Evolutionary conservation across 495 filamentous ascomycete species (phyloP).

Genomic region (Penicillium waksmanii): DNA sequence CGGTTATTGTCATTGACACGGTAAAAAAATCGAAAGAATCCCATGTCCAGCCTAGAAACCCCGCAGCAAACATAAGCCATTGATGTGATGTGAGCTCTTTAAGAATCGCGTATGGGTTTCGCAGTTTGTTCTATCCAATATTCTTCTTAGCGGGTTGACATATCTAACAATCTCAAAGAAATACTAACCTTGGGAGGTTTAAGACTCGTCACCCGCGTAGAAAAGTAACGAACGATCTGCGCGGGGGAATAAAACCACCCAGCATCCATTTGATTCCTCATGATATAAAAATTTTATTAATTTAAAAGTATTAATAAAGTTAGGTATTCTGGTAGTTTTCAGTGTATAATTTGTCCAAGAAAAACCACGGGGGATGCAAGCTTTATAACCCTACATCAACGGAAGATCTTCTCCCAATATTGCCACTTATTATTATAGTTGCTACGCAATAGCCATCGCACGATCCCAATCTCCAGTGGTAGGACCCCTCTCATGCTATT

Average conservation of each 20-base stretch:
- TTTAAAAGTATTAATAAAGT: too few relatives aligned
- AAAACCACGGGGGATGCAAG: background rate
- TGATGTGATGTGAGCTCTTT: conserved; percentile 38
- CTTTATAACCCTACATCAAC: conserved; percentile 3
- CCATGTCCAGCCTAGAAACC: conserved; percentile 42
- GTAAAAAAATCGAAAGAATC: conserved; percentile 49
- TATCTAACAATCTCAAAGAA: background rate
- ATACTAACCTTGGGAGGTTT: conserved; percentile 30
- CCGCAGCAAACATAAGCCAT: conserved; percentile 46
- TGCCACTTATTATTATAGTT: background rate
- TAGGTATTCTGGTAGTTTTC: background rate
- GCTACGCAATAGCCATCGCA: background rate
- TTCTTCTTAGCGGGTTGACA: background rate
- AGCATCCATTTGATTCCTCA: conserved; percentile 45
- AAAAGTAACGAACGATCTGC: conserved; percentile 39
- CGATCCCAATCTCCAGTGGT: background rate
- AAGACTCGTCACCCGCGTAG: conserved; percentile 36
- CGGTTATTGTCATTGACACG: conserved; percentile 41
- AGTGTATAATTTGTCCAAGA: background rate
- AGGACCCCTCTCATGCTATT: background rate
- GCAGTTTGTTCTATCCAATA: conserved; percentile 18
- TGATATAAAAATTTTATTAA: too few relatives aligned
- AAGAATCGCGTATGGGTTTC: conserved; percentile 36
- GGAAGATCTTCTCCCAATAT: background rate
- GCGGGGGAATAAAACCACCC: conserved; percentile 46